Evolutionary conservation across 352 stramenopile species (phyloP).

Genomic region (Phytophthora capsici): DNA sequence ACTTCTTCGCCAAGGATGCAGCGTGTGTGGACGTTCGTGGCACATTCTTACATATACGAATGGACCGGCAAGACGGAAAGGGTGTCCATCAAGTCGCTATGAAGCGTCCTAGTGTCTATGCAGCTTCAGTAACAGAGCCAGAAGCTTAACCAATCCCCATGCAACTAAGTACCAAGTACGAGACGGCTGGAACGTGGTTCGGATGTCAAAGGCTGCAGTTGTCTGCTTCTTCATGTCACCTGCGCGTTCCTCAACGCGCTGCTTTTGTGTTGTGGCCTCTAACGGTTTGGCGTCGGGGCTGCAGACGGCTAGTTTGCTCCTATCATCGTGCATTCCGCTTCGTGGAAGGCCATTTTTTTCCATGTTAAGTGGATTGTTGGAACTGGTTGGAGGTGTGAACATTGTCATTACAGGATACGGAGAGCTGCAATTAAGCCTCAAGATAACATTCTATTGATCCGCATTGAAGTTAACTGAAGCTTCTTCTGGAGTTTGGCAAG

Average conservation of each 20-base stretch:
- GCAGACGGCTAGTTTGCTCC: constrained; percentile 24
- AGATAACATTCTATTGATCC: constrained; percentile 69
- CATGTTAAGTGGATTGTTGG: constrained; percentile 65
- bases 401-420: constrained; percentile 68
- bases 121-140: constrained; percentile 25
- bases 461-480: constrained; percentile 83
- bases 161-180: constrained; percentile 57
- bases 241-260: constrained; percentile 66
- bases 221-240: constrained; percentile 54
- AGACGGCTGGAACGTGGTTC: constrained; percentile 45
- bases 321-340: constrained; percentile 42
- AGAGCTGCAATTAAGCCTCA: constrained; percentile 31
- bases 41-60: too few relatives aligned
- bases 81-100: background rate
- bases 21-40: too few relatives aligned
- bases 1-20: too few relatives aligned
- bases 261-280: constrained; percentile 67
- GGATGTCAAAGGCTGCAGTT: constrained; percentile 53
- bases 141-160: constrained; percentile 36
- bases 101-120: background rate
- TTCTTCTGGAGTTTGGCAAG: constrained; percentile 85
- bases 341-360: constrained; percentile 63
- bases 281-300: constrained; percentile 46
- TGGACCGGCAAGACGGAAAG: too few relatives aligned
- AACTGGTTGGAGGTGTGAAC: constrained; percentile 63